These are phyloP conservation scores for Apiospora aurea DNA, from an alignment of 2,329 filamentous ascomycete genomes.

Conservation along the genomic window DNA sequence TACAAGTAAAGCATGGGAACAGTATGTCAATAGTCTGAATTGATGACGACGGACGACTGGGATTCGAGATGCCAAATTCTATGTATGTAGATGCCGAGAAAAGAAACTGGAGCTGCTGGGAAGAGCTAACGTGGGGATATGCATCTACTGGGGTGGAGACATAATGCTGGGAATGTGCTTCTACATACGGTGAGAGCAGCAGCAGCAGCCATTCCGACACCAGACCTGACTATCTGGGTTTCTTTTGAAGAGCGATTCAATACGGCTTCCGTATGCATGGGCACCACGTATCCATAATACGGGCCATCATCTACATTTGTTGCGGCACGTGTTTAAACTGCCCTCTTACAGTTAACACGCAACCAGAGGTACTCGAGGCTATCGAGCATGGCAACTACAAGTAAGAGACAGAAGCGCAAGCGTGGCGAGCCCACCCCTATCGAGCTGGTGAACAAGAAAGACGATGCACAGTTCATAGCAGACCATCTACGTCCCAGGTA, in stretches of 20 bases:
- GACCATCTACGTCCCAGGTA: conserved; percentile 58
- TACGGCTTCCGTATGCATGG: neutral
- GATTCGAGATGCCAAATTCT: conserved; percentile 5
- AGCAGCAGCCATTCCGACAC: neutral
- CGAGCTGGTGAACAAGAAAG: conserved; percentile 55
- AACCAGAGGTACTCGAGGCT: neutral
- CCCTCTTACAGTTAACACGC: neutral
- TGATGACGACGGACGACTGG: neutral
- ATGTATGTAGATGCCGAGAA: neutral
- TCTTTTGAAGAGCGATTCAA: neutral
- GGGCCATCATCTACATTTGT: neutral
- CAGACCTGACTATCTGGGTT: neutral
- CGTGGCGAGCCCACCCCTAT: conserved; percentile 47
- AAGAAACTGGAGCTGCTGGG: neutral
- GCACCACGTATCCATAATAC: neutral
- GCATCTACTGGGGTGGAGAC: conserved; percentile 13
- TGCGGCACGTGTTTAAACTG: neutral
- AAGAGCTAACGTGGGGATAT: conserved; percentile 1
- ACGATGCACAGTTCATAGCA: conserved; percentile 55
- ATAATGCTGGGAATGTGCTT: neutral
- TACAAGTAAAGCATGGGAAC: too few relatives aligned
- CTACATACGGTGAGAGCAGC: neutral
- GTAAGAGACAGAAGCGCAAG: conserved; percentile 37
- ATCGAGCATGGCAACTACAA: neutral
- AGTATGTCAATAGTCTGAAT: neutral